Base-by-base conservation (phyloP, 345 rosid genomes). In the Salix purpurea region DNA sequence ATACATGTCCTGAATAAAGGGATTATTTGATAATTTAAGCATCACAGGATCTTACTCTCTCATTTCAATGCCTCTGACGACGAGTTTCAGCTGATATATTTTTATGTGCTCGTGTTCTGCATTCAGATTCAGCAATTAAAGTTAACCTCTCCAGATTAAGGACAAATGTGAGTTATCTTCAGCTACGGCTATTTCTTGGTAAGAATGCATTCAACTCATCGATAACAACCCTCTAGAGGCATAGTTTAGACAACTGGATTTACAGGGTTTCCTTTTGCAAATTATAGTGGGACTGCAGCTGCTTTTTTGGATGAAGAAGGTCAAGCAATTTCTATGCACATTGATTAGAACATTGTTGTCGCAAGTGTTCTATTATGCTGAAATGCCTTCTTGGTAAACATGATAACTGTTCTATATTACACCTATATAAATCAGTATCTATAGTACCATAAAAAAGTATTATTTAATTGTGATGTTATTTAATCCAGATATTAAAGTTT, bases 141-240 rank as follows among this genome's bases (percentile, higher is more conserved):
- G 78, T 74, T 54, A 46, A 79, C 5, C 77, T 79, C 46, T 78
- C 85, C 61, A 88, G 83, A 77, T 74, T 90, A 28, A 87, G 69
- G 64, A 80, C 81, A 50, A 83, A 61, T 19, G 36, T 79, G 61
- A 82, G 78, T 30, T 91, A 88, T 82, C 76, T 92, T 69, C 87
- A 79, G 24, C 67, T 91, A 64, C 86, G 89, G 71, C 77, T 90
- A 73, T 73, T 84, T 83, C 86, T 92, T 0, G 91, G 97, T 93
- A 86, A 85, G 82, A 61, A 69, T 66, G 71, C 62, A 34, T 37
- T 62, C 42, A 26, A 13, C 14, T 44, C 30, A 70, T 69, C 30
- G 65, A 7, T 15, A 12, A 48, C n/a, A 13, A 4, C 36, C 36
- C 40, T 30, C 21, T 28, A 16, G n/a, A 30, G 40, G 11, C 32